Conservation (phyloP, 257 asterid genomes). For the Buddleja alternifolia region DNA sequence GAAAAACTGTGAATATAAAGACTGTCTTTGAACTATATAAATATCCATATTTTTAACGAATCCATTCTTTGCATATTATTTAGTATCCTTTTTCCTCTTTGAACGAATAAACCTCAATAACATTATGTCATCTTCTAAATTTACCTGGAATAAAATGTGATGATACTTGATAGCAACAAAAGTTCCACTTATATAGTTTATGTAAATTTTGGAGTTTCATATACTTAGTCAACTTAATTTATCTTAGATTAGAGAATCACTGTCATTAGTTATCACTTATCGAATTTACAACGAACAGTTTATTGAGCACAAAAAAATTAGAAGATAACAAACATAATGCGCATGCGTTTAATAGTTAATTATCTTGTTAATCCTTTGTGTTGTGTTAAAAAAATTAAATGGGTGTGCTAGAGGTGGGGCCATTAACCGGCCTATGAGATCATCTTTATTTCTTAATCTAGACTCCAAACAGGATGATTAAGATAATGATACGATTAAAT, state of each 20-base stretch:
- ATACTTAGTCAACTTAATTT: not conserved
- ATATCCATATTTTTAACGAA: too few species aligned
- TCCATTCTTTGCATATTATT: too few species aligned
- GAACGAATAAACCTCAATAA: not conserved
- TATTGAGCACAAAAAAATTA: not conserved
- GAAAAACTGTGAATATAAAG: too few species aligned
- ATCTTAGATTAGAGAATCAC: not conserved
- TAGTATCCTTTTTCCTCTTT: too few species aligned
- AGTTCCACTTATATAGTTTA: constrained; percentile 13
- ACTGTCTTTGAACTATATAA: too few species aligned
- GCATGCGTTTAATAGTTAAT: constrained; percentile 43
- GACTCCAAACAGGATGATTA: constrained; percentile 45
- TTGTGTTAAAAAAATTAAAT: constrained; percentile 22
- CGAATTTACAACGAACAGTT: not conserved
- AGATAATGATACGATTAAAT: constrained; percentile 48
- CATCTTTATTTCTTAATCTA: constrained; percentile 54
- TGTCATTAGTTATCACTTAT: constrained; percentile 6
- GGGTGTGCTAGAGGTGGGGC: constrained; percentile 51
- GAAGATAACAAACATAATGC: constrained; percentile 19
- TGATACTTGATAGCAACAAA: constrained; percentile 25
- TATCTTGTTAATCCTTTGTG: constrained; percentile 30
- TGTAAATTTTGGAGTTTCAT: not conserved
- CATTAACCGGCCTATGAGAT: constrained; percentile 79
- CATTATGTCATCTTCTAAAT: not conserved
- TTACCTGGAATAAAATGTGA: not conserved